A percentile compares a stretch with the other conserved stretches of the same genome.
phyloP scores from a whole-genome alignment of 257 asterid species.

The Solanum pinnatisectum region DNA sequence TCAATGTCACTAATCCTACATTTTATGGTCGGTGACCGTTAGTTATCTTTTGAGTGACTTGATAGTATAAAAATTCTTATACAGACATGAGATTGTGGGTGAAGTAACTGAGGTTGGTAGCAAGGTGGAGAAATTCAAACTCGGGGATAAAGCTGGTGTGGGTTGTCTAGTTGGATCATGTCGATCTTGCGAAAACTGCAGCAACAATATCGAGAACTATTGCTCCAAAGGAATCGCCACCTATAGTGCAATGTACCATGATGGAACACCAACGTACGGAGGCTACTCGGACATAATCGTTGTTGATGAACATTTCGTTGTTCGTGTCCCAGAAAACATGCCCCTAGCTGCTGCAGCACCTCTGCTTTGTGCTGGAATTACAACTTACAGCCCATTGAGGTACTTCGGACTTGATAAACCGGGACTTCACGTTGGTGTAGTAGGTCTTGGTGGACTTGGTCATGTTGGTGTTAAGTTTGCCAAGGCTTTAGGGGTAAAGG shows the following conservation, averaged over 20 bases:
- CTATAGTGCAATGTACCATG: not conserved
- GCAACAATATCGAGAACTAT: constrained; percentile 11
- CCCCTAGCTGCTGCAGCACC: constrained; percentile 1
- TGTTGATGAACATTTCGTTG: constrained; percentile 1
- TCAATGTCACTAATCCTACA: not conserved
- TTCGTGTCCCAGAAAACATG: not conserved
- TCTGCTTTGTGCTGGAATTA: constrained; percentile 4
- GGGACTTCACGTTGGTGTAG: not conserved
- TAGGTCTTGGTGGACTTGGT: constrained; percentile 14
- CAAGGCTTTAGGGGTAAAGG: constrained; percentile 10
- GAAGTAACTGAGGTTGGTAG: constrained; percentile 32
- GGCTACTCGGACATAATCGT: constrained; percentile 8
- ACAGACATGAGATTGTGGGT: constrained; percentile 39
- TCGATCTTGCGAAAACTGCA: constrained; percentile 21
- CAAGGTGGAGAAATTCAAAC: constrained; percentile 20
- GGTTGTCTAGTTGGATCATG: constrained; percentile 36
- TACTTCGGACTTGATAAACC: not conserved
- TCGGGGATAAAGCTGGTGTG: constrained; percentile 33
- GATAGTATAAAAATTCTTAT: not conserved
- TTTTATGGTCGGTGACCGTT: not conserved
- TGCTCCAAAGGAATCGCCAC: not conserved
- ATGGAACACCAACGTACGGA: not conserved
- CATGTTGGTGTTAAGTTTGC: constrained; percentile 9
- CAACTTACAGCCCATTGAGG: not conserved
- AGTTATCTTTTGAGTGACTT: not conserved